Evolutionary conservation across 129 eudicot genomes (phyloP), one percentile per base, ranked within the genome.

Genomic region (Saposhnikovia divaricata): DNA sequence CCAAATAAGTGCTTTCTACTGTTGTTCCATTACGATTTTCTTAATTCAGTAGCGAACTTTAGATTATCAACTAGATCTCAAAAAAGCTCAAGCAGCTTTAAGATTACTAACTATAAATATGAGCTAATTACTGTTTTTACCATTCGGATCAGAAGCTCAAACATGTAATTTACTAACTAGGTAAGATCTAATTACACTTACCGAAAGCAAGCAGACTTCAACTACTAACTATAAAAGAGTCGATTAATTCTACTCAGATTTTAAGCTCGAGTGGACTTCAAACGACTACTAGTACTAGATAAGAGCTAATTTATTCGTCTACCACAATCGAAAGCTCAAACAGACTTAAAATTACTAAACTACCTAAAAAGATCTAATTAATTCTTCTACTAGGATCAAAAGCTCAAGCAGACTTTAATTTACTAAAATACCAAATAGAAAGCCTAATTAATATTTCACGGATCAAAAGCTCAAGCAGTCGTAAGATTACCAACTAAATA

Each of bases 81-180:
- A 59, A 59, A 59, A 59, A 59, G 4, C 34, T 59, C 34, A 9
- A n/a, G 3, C 34, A 59, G 66, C n/a, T n/a, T n/a, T 59, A 59
- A 21, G 15, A 48, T 16, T 15, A 5, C 31, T 5, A 10, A 72
- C 12, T 19, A 31, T 31, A 23, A 13, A 72, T 0, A 71, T 1
- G 28, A 25, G 34, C 42, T 14, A 79, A 73, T 77, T 82, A 88
- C 5, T 18, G 19, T 50, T 16, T 16, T 23, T 50, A 50, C 57
- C 16, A 50, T 4, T 16, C 6, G 37, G 57, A 50, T 50, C 23
- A 5, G 5, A 50, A 50, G 57, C 57, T 50, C 61, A 53, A 53
- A 23, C 25, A 34, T 34, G 37, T 34, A 34, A 34, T 34, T 19
- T 53, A 53, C 25, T 5, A 19, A 53, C 12, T 6, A 57, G 28